Evolutionary conservation across 1,284 basidiomycete genomes (phyloP).

Genomic region (Jaminaea rosea): DNA sequence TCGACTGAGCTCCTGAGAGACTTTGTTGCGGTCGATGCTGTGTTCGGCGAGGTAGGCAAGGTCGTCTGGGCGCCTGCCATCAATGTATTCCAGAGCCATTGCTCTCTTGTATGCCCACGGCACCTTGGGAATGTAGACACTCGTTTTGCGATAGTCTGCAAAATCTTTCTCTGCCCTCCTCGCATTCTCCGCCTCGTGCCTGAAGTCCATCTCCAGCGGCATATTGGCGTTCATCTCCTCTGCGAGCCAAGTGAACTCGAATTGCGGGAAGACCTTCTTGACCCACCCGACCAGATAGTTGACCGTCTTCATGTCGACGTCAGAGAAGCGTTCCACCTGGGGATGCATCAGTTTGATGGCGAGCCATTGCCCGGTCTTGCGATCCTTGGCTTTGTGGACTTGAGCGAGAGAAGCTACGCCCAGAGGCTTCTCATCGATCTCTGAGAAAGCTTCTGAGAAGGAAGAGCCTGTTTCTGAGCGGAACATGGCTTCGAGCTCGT

Average conservation of each 20-base stretch:
- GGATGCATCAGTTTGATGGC: conserved; percentile 98
- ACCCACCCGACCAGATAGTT: conserved; percentile 61
- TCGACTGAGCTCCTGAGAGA: conserved; percentile 63
- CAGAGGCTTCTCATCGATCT: conserved; percentile 81
- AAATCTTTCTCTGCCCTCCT: conserved; percentile 67
- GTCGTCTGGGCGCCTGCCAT: conserved; percentile 83
- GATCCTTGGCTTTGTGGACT: conserved; percentile 76
- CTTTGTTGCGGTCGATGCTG: conserved; percentile 85
- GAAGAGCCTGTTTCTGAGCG: conserved; percentile 38
- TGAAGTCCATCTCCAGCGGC: conserved; percentile 88
- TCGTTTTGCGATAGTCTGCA: conserved; percentile 48
- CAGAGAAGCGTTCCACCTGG: conserved; percentile 80
- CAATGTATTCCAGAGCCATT: conserved; percentile 81
- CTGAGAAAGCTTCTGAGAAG: conserved; percentile 50
- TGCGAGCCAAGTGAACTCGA: conserved; percentile 83
- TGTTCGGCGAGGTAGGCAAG: conserved; percentile 71
- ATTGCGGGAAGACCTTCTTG: conserved; percentile 70
- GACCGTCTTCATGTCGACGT: conserved; percentile 65
- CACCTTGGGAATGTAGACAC: conserved; percentile 83
- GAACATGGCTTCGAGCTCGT: conserved; percentile 44
- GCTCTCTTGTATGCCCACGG: conserved; percentile 74
- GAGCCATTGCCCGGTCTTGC: conserved; percentile 53
- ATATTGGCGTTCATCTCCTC: conserved; percentile 55
- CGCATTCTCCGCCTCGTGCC: conserved; percentile 80
- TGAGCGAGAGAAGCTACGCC: conserved; percentile 90